phyloP scores from a whole-genome alignment of 2,329 filamentous ascomycete genomes.

The Pezicula radicicola region DNA sequence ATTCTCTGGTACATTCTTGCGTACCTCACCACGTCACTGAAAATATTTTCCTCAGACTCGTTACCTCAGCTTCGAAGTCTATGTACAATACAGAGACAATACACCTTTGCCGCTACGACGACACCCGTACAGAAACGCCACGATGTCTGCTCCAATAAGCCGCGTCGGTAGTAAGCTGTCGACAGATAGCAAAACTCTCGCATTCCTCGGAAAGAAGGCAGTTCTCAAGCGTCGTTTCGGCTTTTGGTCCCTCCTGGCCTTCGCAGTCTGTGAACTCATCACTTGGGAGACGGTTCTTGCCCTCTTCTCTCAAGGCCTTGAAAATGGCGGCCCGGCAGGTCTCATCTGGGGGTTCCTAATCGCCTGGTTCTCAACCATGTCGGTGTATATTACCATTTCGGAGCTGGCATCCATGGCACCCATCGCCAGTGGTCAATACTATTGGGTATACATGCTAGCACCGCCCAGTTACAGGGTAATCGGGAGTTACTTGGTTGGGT shows the following conservation, averaged over 20 bases:
- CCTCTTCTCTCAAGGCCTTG: constrained; percentile 7
- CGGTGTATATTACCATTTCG: constrained; percentile 36
- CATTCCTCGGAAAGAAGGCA: constrained; percentile 13
- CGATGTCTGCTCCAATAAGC: too few species aligned
- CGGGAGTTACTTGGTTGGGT: constrained; percentile 51
- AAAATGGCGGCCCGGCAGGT: constrained; percentile 50
- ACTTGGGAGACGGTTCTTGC: constrained; percentile 49
- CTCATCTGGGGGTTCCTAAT: constrained; percentile 50
- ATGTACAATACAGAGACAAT: too few species aligned
- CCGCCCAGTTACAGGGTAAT: constrained; percentile 47
- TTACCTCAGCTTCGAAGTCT: too few species aligned
- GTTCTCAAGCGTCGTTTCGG: constrained; percentile 41
- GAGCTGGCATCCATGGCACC: constrained; percentile 39
- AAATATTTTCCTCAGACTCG: neutral
- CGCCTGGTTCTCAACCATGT: constrained; percentile 42
- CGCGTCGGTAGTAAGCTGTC: too few species aligned
- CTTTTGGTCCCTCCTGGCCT: constrained; percentile 47
- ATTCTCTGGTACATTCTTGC: too few species aligned
- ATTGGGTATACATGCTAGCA: constrained; percentile 54
- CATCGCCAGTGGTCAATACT: constrained; percentile 52
- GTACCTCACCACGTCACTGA: too few species aligned
- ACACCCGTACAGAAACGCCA: too few species aligned
- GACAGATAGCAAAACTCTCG: constrained; percentile 7
- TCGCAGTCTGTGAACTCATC: constrained; percentile 48
- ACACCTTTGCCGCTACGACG: too few species aligned